Percentiles rank a stretch among this genome's conserved stretches.
Evolutionary conservation across 2,329 filamentous ascomycete species (phyloP).

Genomic region (Teratosphaeria viscida): DNA sequence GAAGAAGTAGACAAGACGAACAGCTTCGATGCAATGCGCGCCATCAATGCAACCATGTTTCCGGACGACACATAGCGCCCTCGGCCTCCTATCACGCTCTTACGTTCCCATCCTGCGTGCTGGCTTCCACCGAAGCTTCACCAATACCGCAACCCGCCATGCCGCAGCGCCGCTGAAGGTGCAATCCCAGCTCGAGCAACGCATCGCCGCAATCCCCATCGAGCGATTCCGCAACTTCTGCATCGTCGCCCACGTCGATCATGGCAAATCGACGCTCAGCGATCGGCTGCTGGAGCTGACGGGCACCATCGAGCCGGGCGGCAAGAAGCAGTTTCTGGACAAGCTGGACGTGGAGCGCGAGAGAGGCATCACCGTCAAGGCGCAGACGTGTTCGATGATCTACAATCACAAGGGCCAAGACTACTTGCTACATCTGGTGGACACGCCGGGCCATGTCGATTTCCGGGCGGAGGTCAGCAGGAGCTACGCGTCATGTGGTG

Average conservation of each 20-base stretch:
- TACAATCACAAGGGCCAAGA: slow-evolving; percentile 78
- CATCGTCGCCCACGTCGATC: slow-evolving; percentile 96
- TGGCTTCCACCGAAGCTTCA: slow-evolving; percentile 19
- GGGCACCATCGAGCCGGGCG: slow-evolving; percentile 76
- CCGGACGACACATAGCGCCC: slow-evolving; percentile 13
- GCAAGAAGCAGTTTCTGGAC: slow-evolving; percentile 91
- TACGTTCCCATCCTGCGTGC: background rate
- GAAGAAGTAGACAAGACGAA: background rate
- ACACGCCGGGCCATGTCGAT: slow-evolving; percentile 95
- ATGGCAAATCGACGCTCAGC: slow-evolving; percentile 93
- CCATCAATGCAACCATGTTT: slow-evolving; percentile 41
- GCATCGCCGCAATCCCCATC: slow-evolving; percentile 66
- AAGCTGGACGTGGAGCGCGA: slow-evolving; percentile 95
- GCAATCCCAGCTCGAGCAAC: slow-evolving; percentile 46
- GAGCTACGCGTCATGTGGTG: slow-evolving; percentile 92
- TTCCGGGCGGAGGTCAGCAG: slow-evolving; percentile 93
- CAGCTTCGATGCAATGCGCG: background rate
- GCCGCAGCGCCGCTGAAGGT: slow-evolving; percentile 30
- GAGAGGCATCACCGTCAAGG: slow-evolving; percentile 95
- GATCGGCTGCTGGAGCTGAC: slow-evolving; percentile 89
- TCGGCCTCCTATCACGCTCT: background rate
- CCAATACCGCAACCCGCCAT: slow-evolving; percentile 13
- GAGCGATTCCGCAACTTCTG: slow-evolving; percentile 88
- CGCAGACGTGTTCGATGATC: slow-evolving; percentile 96
- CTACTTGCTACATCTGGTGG: slow-evolving; percentile 88